Percentiles rank a stretch among this genome's conserved stretches.
Conservation (phyloP, 495 filamentous ascomycete species). For the Penicillium malachiteum region DNA sequence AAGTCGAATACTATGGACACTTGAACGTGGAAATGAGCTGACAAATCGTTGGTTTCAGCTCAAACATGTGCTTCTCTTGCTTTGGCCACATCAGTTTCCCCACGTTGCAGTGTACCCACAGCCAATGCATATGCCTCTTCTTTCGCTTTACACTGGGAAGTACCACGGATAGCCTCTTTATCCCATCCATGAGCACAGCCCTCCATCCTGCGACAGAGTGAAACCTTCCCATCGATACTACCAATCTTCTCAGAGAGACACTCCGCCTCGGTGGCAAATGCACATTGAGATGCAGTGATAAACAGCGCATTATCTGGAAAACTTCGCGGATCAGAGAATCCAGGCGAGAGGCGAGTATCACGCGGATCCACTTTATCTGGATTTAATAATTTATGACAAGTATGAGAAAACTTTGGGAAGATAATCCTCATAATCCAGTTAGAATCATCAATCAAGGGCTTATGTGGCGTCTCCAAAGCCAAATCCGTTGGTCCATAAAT, state of each 20-base stretch:
- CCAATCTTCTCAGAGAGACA: slow-evolving; percentile 38
- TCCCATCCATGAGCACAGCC: slow-evolving; percentile 44
- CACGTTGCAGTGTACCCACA: slow-evolving; percentile 19
- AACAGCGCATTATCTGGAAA: slow-evolving; percentile 42
- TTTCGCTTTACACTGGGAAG: slow-evolving; percentile 30
- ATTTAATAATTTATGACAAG: slow-evolving; percentile 28
- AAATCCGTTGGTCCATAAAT: slow-evolving; percentile 43
- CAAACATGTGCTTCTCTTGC: not conserved
- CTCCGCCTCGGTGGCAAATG: slow-evolving; percentile 42
- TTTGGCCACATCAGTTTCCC: not conserved
- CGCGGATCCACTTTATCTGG: slow-evolving; percentile 21
- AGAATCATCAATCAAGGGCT: slow-evolving; percentile 23
- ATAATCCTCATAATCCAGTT: slow-evolving; percentile 29
- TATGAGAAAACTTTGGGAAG: slow-evolving; percentile 27
- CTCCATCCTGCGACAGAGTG: slow-evolving; percentile 37
- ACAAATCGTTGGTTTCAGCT: slow-evolving; percentile 13
- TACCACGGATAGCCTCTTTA: slow-evolving; percentile 29
- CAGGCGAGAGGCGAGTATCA: slow-evolving; percentile 43
- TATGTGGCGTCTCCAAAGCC: slow-evolving; percentile 21
- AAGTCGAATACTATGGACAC: too few species aligned
- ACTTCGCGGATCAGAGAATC: slow-evolving; percentile 31
- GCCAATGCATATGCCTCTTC: slow-evolving; percentile 36
- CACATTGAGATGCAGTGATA: slow-evolving; percentile 41
- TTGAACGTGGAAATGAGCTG: not conserved
- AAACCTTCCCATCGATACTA: slow-evolving; percentile 28